These are phyloP conservation scores for Pisolithus thermaeus DNA, from an alignment of 1,284 basidiomycete genomes.

Conservation along the genomic window DNA sequence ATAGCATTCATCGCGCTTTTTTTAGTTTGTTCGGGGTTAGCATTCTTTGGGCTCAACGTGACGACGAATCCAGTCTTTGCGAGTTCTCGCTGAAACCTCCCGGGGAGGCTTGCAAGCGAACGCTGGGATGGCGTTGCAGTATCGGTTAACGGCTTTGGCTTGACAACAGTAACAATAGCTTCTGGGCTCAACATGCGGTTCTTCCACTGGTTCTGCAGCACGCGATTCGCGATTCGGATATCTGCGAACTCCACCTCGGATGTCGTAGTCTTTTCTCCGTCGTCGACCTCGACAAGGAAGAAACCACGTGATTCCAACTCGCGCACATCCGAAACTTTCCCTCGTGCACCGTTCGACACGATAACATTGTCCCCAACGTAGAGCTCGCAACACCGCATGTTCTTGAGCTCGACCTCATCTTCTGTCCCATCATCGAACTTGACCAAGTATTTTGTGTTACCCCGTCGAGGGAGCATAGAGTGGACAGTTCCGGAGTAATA, in stretches of 20 bases:
- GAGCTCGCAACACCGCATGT: conserved; percentile 50
- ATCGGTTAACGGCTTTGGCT: conserved; percentile 24
- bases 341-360: conserved; percentile 25
- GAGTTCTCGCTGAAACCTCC: conserved; percentile 34
- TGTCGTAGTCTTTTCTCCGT: conserved; percentile 29
- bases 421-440: conserved; percentile 57
- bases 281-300: conserved; percentile 37
- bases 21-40: conserved; percentile 25
- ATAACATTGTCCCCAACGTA: conserved; percentile 52
- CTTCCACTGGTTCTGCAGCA: conserved; percentile 47
- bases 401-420: conserved; percentile 41
- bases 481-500: conserved; percentile 59
- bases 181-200: conserved; percentile 40
- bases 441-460: conserved; percentile 36
- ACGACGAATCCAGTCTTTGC: conserved; percentile 45
- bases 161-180: conserved; percentile 36
- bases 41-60: conserved; percentile 36
- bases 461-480: conserved; percentile 18
- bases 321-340: conserved; percentile 33
- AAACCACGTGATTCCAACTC: conserved; percentile 28
- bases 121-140: conserved; percentile 43
- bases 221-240: conserved; percentile 44
- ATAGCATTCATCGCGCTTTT: conserved; percentile 42
- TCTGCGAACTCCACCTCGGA: conserved; percentile 26
- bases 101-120: conserved; percentile 28